Evolutionary conservation across 2,329 filamentous ascomycete genomes (phyloP), one percentile per base, ranked within the genome.

Genomic region (Colletotrichum sp.): DNA sequence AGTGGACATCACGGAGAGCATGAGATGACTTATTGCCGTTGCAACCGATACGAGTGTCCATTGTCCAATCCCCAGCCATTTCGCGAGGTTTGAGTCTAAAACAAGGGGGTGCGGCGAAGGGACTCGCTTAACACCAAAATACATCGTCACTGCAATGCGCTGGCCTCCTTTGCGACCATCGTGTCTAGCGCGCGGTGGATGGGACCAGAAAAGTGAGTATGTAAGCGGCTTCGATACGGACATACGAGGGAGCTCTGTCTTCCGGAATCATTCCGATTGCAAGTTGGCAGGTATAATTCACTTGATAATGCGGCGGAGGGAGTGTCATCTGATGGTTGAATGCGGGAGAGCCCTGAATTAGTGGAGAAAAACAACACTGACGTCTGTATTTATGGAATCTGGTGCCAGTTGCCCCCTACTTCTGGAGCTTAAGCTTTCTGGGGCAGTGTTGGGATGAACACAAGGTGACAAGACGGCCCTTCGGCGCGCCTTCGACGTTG

Each of bases 361-460:
- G 57, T 62, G 68, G 68, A 32, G 34, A 24, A 49, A 36, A 34
- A 26, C 57, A 63, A 34, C 36, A 39, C 32, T 49, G 55, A 69
- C 55, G 55, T 69, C 34, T 55, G 34, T 30, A 70, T 49, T 52
- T 55, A 62, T 70, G 68, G 68, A 70, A 63, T n/a, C 26, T 24
- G 16, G 10, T 49, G 36, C 15, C 26, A 49, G 21, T 32, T 44
- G 57, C 36, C 59, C 68, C 57, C n/a, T 30, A n/a, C 39, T 36
- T 63, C 34, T 63, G 30, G n/a, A 36, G 32, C n/a, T 26, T 49
- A 34, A 63, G 36, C 68, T 63, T 70, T 70, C 57, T 63, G 68
- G 57, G 68, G 57, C 68, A 32, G 57, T 70, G 68, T 70, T 63
- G 57, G 68, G 68, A 70, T 49, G 68, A 70, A 63, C 68, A 52